A percentile compares a stretch with the other conserved stretches of the same genome.
Evolutionary conservation across 257 asterid genomes (phyloP).

Genomic region (Echium plantagineum): DNA sequence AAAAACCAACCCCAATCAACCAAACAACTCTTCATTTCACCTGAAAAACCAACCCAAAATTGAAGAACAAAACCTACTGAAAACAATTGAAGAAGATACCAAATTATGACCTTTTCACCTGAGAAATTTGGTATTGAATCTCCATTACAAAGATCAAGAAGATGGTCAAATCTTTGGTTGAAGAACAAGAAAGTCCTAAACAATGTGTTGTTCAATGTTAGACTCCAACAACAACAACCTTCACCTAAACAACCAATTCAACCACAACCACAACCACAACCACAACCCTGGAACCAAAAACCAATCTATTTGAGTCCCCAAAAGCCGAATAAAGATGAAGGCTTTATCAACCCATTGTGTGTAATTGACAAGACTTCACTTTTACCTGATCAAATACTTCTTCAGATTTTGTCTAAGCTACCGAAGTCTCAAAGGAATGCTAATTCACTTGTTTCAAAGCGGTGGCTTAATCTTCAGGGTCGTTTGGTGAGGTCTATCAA

Average conservation of each 20-base stretch:
- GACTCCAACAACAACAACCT: slow-evolving; percentile 51
- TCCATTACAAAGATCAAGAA: slow-evolving; percentile 20
- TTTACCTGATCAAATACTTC: slow-evolving; percentile 60
- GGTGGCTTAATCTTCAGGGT: slow-evolving; percentile 84
- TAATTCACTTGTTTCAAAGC: slow-evolving; percentile 52
- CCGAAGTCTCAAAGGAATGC: slow-evolving; percentile 49
- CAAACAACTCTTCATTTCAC: background rate
- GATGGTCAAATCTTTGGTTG: slow-evolving; percentile 28
- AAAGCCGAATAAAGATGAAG: slow-evolving; percentile 23
- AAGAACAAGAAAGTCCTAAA: slow-evolving; percentile 52
- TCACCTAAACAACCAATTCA: slow-evolving; percentile 8
- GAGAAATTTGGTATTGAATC: slow-evolving; percentile 34
- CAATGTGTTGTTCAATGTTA: slow-evolving; percentile 49
- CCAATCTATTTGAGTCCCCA: slow-evolving; percentile 10
- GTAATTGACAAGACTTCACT: slow-evolving; percentile 53
- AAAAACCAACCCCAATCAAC: background rate
- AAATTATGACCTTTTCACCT: slow-evolving; percentile 39
- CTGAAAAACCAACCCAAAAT: slow-evolving; percentile 1
- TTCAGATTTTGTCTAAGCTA: slow-evolving; percentile 45
- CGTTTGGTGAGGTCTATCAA: slow-evolving; percentile 61
- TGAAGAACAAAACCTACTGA: slow-evolving; percentile 2
- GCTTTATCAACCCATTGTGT: slow-evolving; percentile 22
- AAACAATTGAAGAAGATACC: background rate
- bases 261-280: too few species aligned
- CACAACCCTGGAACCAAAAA: slow-evolving; percentile 10